A percentile compares a stretch with the other conserved stretches of the same genome.
phyloP scores from a whole-genome alignment of 2,329 filamentous ascomycete genomes.

The Thelonectria discophora region DNA sequence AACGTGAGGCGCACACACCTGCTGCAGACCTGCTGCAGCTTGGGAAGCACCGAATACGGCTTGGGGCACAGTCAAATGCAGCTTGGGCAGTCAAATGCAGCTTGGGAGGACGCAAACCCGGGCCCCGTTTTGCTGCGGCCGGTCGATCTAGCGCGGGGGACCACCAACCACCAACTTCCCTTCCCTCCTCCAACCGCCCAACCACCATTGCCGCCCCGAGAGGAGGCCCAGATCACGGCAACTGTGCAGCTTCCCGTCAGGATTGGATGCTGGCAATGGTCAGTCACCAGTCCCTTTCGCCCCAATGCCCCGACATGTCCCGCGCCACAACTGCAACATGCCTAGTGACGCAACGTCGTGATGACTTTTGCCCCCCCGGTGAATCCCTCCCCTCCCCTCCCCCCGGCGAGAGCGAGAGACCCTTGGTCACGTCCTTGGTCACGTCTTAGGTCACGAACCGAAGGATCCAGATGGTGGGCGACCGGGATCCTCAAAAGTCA shows the following conservation, averaged over 20 bases:
- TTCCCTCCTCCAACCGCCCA: not conserved
- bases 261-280: not conserved
- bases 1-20: not conserved
- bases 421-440: not conserved
- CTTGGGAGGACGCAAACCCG: not conserved
- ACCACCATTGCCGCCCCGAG: not conserved
- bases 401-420: too few species aligned
- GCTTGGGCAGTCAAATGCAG: too few species aligned
- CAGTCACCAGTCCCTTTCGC: constrained; percentile 1
- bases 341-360: constrained; percentile 22
- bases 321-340: constrained; percentile 12
- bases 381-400: too few species aligned
- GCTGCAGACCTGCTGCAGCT: not conserved
- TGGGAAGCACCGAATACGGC: too few species aligned
- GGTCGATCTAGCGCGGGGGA: not conserved
- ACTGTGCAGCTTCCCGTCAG: constrained; percentile 1
- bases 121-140: not conserved
- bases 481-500: not conserved
- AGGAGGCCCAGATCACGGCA: not conserved
- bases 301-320: constrained; percentile 5
- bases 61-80: too few species aligned
- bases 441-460: constrained; percentile 10
- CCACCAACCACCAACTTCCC: not conserved
- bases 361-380: too few species aligned
- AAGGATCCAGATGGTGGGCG: constrained; percentile 14